phyloP scores from a whole-genome alignment of 352 stramenopile species.

The Phytophthora ramorum region DNA sequence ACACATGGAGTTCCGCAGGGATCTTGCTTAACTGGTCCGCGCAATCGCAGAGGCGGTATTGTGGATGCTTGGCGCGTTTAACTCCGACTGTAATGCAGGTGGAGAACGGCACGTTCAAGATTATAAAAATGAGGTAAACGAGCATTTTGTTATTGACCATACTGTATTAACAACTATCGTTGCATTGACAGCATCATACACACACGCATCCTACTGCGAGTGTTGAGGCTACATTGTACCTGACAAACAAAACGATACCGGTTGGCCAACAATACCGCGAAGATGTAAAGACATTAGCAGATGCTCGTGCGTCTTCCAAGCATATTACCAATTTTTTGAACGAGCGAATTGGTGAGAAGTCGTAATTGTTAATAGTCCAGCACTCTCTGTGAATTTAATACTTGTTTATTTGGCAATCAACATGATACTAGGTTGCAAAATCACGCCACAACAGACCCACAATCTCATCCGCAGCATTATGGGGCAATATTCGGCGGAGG shows the following conservation, averaged over 20 bases:
- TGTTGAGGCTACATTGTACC: not conserved
- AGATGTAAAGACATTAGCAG: not conserved
- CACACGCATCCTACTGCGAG: not conserved
- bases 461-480: conserved; percentile 23
- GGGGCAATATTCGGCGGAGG: conserved; percentile 1
- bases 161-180: not conserved
- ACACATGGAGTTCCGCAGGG: not conserved
- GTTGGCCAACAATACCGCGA: not conserved
- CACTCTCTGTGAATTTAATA: not conserved
- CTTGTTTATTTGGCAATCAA: not conserved
- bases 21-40: not conserved
- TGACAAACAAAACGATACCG: not conserved
- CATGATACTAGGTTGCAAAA: conserved; percentile 3
- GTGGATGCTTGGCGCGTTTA: not conserved
- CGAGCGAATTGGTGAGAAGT: conserved; percentile 7
- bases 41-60: not conserved
- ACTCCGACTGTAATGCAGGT: not conserved
- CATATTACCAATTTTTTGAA: not conserved
- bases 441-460: conserved; percentile 5
- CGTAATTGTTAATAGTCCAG: not conserved
- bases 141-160: not conserved
- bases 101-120: not conserved
- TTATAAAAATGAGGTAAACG: not conserved
- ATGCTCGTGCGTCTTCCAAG: not conserved
- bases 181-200: not conserved